Evolutionary conservation across 371 early-diverging fungal genomes (phyloP), one percentile per base, ranked within the genome.

Genomic region (Mortierella polycephala): DNA sequence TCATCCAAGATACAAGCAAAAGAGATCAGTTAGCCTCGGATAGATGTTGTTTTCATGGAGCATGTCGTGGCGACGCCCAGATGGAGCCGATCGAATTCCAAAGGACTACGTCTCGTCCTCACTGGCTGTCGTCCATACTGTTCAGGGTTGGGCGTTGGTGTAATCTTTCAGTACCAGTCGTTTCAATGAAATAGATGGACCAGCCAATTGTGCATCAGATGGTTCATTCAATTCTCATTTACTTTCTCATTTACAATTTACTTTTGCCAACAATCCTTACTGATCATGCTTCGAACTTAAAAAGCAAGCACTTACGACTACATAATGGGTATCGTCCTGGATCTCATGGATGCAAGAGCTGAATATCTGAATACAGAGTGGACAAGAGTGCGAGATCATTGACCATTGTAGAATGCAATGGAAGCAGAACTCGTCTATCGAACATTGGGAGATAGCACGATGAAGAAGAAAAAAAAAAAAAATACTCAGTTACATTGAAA

Each of bases 371-470:
- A 73, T 47, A 21, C 79, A 79, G 7, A 79, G 69, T 2, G 79
- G 79, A 16, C 74, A 79, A 9, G 79, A 64, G 23, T 53, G 74
- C 8, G 79, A 60, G 41, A 79, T 41, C 46, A 62, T 60, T 13
- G 69, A 65, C 74, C 74, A 79, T 37, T 79, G 74, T 5, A 69
- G 16, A 11, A 79, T 64, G 46, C 79, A 73, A 21, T 58, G 59
- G 39, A 69, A 69, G 54, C 74, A 72, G 45, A 79, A 79, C 13
- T 73, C 73, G 40, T 79, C 77, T 76, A 60, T 11, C 7, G 41
- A 45, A 14, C 12, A 40, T n/a, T 3, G 20, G 13, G 47, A 23
- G 18, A 49, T 1, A 41, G 30, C 12, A 45, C 30, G 42, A 44
- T 20, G 9, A 44, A 21, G 18, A 39, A n/a, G 12, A 21, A 5